Base-by-base conservation (phyloP, 2,329 filamentous ascomycete genomes). In the Ophiostoma sp. region DNA sequence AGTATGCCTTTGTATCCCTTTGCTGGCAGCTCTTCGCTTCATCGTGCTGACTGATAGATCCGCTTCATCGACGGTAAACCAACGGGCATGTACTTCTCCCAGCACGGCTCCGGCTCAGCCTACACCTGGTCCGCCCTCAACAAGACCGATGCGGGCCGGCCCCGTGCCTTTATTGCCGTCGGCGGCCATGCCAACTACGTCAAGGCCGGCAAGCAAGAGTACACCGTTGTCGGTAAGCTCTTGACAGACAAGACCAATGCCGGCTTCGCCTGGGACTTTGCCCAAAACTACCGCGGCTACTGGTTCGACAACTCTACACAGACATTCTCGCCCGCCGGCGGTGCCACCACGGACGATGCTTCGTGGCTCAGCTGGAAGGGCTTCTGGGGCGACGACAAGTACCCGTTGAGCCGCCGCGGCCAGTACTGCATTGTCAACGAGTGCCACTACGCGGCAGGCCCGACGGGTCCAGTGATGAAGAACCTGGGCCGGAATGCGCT, bases 141-240 rank as follows among this genome's bases (percentile, higher is more conserved):
- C 64, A 70, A 70, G 55, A 69, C 64, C 18, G 64, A 55, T 27
- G 45, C 58, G 45, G 64, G 64, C 18, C 70, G 71, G 11, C 73
- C 73, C 3, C 65, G 72, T 16, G 65, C 70, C 8, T 74, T 73
- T 65, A 60, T 73, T 41, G 73, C 68, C 63, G 42, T 14, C 42
- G 73, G 73, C 41, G 68, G 69, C 16, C 73, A 74, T 64, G 73
- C 73, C 64, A 73, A 73, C 69, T 74, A 74, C 64, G 72, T 68
- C 58, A 74, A 66, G 14, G 64, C 72, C 18, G 73, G 73, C 47
- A 47, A 44, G 7, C 67, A 74, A 47, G 67, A 71, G 7, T 74
- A 74, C 67, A 73, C 71, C 5, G 47, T 73, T 9, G 71, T 70
- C 36, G 64, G 69, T 16, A 69, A 68, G n/a, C 65, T 73, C 16